These are phyloP conservation scores for Luzula sylvatica DNA, from an alignment of 176 grass and related monocot species.

Conservation along the genomic window DNA sequence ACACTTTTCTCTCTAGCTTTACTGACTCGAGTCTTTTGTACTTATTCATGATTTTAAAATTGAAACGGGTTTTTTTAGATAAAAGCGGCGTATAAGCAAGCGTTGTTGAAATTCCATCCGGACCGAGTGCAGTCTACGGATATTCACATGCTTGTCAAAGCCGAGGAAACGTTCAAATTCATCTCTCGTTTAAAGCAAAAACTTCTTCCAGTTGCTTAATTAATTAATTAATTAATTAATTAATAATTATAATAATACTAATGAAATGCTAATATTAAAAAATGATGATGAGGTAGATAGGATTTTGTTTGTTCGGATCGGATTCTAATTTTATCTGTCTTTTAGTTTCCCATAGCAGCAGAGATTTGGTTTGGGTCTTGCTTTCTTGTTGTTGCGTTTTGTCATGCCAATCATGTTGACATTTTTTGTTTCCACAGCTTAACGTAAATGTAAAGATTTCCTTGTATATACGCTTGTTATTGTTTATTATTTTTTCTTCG, in stretches of 20 bases:
- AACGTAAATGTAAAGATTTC: no score
- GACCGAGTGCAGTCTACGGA: slow-evolving; percentile 62
- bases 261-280: no score
- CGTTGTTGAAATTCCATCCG: slow-evolving; percentile 76
- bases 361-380: no score
- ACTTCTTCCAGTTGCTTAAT: slow-evolving; percentile 28
- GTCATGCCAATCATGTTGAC: no score
- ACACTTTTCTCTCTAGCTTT: no score
- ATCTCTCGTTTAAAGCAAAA: slow-evolving; percentile 86
- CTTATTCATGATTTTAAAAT: not conserved
- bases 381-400: no score
- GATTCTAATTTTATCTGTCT: not conserved
- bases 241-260: no score
- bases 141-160: slow-evolving; percentile 71
- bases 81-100: slow-evolving; percentile 78
- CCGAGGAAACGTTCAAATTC: slow-evolving; percentile 96
- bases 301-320: slow-evolving; percentile 8
- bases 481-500: no score
- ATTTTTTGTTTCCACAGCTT: no score
- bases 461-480: no score
- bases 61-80: slow-evolving; percentile 35
- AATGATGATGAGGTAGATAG: slow-evolving; percentile 9
- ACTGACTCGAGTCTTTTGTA: no score
- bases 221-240: not conserved
- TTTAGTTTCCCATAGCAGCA: not conserved